Evolutionary conservation across 2,329 filamentous ascomycete genomes (phyloP).

Genomic region (Pezicula rhizophila): DNA sequence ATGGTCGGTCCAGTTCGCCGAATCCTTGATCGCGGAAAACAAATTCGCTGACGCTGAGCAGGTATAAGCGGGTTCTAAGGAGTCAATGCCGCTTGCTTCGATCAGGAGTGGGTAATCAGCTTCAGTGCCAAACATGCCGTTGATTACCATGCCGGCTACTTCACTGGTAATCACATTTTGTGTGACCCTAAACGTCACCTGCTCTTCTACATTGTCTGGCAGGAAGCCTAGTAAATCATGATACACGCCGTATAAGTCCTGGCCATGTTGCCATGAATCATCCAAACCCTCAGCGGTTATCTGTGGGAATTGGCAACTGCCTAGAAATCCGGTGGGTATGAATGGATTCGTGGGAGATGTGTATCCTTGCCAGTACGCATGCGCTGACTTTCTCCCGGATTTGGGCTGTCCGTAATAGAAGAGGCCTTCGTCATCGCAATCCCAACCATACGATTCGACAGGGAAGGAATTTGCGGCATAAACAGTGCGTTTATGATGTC

Average conservation of each 20-base stretch:
- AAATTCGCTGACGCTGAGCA: slow-evolving; percentile 47
- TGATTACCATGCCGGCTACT: slow-evolving; percentile 68
- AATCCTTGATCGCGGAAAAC: slow-evolving; percentile 38
- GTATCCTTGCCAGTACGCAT: slow-evolving; percentile 61
- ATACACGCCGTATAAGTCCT: slow-evolving; percentile 74
- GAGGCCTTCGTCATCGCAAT: slow-evolving; percentile 64
- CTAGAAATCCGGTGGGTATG: slow-evolving; percentile 58
- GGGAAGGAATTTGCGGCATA: slow-evolving; percentile 76
- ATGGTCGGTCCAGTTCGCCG: slow-evolving; percentile 57
- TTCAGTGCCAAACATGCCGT: slow-evolving; percentile 56
- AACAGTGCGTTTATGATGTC: slow-evolving; percentile 80
- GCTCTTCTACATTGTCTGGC: slow-evolving; percentile 40
- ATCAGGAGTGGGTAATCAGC: slow-evolving; percentile 41
- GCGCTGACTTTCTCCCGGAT: slow-evolving; percentile 41
- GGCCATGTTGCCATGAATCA: slow-evolving; percentile 70
- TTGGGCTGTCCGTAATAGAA: slow-evolving; percentile 63
- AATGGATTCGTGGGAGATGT: slow-evolving; percentile 62
- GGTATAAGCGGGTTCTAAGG: slow-evolving; percentile 66
- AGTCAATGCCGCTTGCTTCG: slow-evolving; percentile 53
- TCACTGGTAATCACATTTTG: slow-evolving; percentile 80
- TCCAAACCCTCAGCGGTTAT: slow-evolving; percentile 66
- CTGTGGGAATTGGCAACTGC: slow-evolving; percentile 76
- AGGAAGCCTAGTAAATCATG: slow-evolving; percentile 63
- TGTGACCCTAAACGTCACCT: slow-evolving; percentile 64
- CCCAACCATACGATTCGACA: slow-evolving; percentile 64